A percentile compares a stretch with the other conserved stretches of the same genome.
Evolutionary conservation across 2,329 filamentous ascomycete genomes (phyloP).

Genomic region (Elsinoe perseae): DNA sequence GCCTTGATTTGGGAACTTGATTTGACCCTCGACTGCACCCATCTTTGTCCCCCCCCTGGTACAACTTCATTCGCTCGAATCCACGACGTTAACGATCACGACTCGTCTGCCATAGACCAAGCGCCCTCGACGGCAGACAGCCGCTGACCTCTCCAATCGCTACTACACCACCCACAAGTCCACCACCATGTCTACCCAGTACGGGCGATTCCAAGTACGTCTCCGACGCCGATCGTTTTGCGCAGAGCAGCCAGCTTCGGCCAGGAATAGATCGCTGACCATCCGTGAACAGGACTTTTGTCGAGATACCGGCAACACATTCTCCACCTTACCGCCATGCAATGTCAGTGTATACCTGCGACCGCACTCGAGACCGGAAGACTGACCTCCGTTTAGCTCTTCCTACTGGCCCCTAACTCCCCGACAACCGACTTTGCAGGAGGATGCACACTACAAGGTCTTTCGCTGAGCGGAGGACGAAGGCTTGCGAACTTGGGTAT

Average conservation of each 20-base stretch:
- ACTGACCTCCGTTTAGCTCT: conserved; percentile 48
- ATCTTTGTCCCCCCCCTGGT: background rate
- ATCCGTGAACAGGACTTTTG: conserved; percentile 40
- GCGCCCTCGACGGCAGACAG: conserved; percentile 1
- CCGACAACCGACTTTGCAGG: conserved; percentile 48
- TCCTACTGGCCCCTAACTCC: conserved; percentile 48
- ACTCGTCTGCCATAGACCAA: background rate
- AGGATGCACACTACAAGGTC: conserved; percentile 70
- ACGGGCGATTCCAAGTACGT: conserved; percentile 29
- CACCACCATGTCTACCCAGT: conserved; percentile 22
- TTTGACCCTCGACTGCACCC: conserved; percentile 4
- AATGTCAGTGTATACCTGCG: conserved; percentile 35
- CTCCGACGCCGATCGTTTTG: background rate
- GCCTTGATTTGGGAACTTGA: too few species aligned
- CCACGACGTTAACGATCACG: background rate
- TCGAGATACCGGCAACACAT: conserved; percentile 39
- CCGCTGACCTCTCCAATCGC: conserved; percentile 6
- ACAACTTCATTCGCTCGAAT: conserved; percentile 5
- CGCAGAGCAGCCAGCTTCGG: background rate
- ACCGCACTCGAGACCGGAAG: conserved; percentile 22
- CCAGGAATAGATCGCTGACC: conserved; percentile 21
- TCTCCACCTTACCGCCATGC: conserved; percentile 36
- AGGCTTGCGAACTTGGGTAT: conserved; percentile 75
- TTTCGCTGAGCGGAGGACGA: conserved; percentile 57
- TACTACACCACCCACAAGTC: background rate